Evolutionary conservation across 2,329 filamentous ascomycete genomes (phyloP), one percentile per base, ranked within the genome.

Genomic region (Trichoderma koningiopsis): DNA sequence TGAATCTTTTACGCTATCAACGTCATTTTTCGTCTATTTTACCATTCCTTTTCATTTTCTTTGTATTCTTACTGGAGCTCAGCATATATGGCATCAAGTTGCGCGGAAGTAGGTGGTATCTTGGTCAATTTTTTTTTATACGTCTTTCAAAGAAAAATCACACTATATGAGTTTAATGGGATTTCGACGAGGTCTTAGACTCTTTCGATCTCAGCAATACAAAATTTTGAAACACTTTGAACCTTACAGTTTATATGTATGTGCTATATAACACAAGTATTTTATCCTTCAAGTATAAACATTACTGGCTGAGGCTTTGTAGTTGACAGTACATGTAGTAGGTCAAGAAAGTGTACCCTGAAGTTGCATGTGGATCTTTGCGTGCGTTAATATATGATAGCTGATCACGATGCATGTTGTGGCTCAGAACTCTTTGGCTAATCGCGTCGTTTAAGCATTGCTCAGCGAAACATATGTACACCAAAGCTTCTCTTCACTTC

Each of bases 31-130:
- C 33, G 5, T 61, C 19, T 43, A 43, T 6, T 14, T 22, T 61
- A 13, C 14, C 22, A 29, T 61, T 61, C 40, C 40, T 58, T 37
- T 43, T 52, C 22, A 14, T 33, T 59, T 43, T 49, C 29, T 57
- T 65, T 65, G 62, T 57, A 65, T 57, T 43, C 52, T 53, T 43
- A 57, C 47, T 68, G n/a, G 49, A 68, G 58, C 58, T 33, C 33
- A 57, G 40, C 57, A 61, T 37, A 52, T 47, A 43, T 55, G 56
- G 33, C 40, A 60, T 60, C 40, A n/a, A 43, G 37, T 57, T 35
- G 6, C 14, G 55, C 5, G 19, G 31, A 24, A 37, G 43, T 27
- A 55, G 52, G 52, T 52, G 52, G 52, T 27, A 65, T n/a, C 19
- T 57, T n/a, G 19, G 40, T 19, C 19, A 47, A 24, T 37, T 40